Percentiles rank a stretch among this genome's conserved stretches.
These are phyloP conservation scores for Aspergillus sp. DNA, from an alignment of 2,329 filamentous ascomycete species.

Conservation along the genomic window DNA sequence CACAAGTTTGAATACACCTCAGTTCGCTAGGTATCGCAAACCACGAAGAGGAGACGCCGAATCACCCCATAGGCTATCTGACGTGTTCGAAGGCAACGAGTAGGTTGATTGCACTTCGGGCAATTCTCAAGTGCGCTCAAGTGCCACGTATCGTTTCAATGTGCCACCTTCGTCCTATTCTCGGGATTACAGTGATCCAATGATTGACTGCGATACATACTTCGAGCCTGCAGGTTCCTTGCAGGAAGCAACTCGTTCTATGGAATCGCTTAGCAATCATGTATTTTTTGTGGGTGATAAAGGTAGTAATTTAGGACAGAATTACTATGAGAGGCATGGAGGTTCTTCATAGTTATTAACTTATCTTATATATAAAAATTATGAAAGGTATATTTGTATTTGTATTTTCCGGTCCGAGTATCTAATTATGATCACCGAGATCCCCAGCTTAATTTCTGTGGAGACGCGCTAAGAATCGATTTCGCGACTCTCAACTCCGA, in stretches of 20 bases:
- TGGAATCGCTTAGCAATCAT: background rate
- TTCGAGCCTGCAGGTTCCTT: too few relatives aligned
- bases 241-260: background rate
- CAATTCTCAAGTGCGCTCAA: too few relatives aligned
- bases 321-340: background rate
- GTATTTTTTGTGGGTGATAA: background rate
- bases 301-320: background rate
- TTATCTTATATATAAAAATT: background rate
- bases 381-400: background rate
- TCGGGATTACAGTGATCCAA: too few relatives aligned
- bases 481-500: background rate
- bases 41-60: background rate
- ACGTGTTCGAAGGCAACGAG: background rate
- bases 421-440: background rate
- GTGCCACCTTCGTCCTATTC: too few relatives aligned
- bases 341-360: background rate
- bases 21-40: background rate
- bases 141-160: too few relatives aligned
- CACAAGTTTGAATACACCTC: background rate
- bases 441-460: background rate
- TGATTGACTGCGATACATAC: too few relatives aligned
- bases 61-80: background rate
- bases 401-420: background rate
- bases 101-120: background rate
- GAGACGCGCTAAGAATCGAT: conserved; percentile 1